phyloP scores from a whole-genome alignment of 2,329 filamentous ascomycete genomes.

The Cladosporium phlei region DNA sequence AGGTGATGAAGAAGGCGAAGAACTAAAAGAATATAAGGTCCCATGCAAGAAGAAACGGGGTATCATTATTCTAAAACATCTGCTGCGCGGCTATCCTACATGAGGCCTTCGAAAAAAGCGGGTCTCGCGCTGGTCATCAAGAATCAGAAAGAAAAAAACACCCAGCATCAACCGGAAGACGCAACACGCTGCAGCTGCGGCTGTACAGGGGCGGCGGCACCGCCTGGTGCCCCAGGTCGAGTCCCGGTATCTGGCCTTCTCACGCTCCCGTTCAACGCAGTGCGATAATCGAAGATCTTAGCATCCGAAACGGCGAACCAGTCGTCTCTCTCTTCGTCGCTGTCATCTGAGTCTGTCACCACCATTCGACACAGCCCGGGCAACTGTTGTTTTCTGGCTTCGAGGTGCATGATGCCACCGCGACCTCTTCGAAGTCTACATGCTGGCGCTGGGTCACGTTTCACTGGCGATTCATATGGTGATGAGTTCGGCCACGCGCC shows the following conservation, averaged over 20 bases:
- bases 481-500: constrained; percentile 17
- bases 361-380: constrained; percentile 26
- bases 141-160: not conserved
- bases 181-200: constrained; percentile 11
- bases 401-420: constrained; percentile 80
- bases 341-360: constrained; percentile 72
- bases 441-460: constrained; percentile 46
- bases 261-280: constrained; percentile 47
- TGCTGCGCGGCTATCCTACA: constrained; percentile 23
- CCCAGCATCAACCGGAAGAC: constrained; percentile 5
- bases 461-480: constrained; percentile 11
- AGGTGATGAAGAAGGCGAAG: constrained; percentile 15
- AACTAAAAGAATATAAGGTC: constrained; percentile 15
- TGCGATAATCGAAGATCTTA: constrained; percentile 66
- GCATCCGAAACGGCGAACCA: constrained; percentile 26
- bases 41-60: constrained; percentile 8
- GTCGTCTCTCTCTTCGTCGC: constrained; percentile 66
- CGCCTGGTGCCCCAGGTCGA: constrained; percentile 10
- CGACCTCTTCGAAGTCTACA: constrained; percentile 83
- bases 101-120: not conserved
- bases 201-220: not conserved
- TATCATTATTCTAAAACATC: constrained; percentile 22
- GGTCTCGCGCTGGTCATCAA: constrained; percentile 4
- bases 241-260: constrained; percentile 14
- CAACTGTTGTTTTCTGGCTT: constrained; percentile 44